Percentiles rank a stretch among this genome's conserved stretches.
Evolutionary conservation across 768 basidiomycete species (phyloP).

Genomic region (Paxillus involutus): DNA sequence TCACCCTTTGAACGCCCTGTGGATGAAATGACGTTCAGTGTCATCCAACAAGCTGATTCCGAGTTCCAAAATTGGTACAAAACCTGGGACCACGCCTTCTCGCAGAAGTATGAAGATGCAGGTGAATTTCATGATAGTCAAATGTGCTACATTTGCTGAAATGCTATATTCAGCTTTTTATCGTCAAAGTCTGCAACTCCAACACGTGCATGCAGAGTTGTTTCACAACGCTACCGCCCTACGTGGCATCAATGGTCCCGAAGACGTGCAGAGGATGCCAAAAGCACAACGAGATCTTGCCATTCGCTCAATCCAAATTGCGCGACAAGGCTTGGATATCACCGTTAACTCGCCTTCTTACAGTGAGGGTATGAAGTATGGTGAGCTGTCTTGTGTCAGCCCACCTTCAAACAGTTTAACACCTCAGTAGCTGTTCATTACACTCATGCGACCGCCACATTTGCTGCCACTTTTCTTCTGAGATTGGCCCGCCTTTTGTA

Average conservation of each 20-base stretch:
- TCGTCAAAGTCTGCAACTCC: conserved; percentile 83
- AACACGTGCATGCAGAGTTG: conserved; percentile 82
- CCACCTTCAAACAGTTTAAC: conserved; percentile 4
- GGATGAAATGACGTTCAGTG: conserved; percentile 67
- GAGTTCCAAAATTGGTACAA: conserved; percentile 84
- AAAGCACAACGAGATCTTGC: conserved; percentile 76
- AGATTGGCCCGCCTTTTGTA: conserved; percentile 87
- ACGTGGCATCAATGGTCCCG: conserved; percentile 79
- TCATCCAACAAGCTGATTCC: conserved; percentile 69
- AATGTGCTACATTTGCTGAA: conserved; percentile 7
- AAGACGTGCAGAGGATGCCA: conserved; percentile 86
- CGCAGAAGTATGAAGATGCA: conserved; percentile 80
- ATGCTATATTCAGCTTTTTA: conserved; percentile 66
- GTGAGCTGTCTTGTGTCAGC: conserved; percentile 38
- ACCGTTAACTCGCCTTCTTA: conserved; percentile 84
- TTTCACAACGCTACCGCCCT: conserved; percentile 85
- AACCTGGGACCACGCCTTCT: conserved; percentile 77
- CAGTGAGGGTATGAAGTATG: conserved; percentile 90
- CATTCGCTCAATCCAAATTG: conserved; percentile 79
- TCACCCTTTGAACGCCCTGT: conserved; percentile 79
- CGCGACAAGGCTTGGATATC: conserved; percentile 77
- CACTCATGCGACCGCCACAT: conserved; percentile 91
- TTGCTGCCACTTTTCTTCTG: conserved; percentile 87
- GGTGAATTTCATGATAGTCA: conserved; percentile 41
- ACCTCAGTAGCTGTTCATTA: conserved; percentile 71